Base-by-base conservation (phyloP, 306 rosid genomes). In the Glycine latifolia region DNA sequence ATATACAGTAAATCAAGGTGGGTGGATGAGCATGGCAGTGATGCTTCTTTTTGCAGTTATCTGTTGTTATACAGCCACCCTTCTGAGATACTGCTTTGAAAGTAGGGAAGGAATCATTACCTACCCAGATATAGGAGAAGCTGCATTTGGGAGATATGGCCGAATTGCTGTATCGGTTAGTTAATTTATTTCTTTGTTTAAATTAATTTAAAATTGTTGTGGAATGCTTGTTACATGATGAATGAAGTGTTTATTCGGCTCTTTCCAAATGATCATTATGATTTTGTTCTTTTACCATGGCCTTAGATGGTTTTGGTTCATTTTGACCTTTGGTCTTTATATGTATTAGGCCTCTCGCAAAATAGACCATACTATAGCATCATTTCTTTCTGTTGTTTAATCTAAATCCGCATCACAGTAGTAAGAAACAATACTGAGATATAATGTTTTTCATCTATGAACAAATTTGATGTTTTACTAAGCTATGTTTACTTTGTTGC, bases 91-190 rank as follows among this genome's bases (percentile, higher is more conserved):
- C 75, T 92, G 94, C 85, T 88, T 91, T 55, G 90, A 92, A 84
- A 89, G 83, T 84, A 88, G 73, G 80, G 86, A 87, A 67, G 92
- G 91, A 15, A 78, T 92, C 81, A 46, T 70, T 35, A 84, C 80
- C 77, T 92, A 88, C 73, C 95, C 79, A 26, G 98, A 94, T 79
- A 71, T 94, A 73, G 97, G 98, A 77, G 95, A 92, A 89, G 97
- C 97, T 78, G 97, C 98, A 41, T 94, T 88, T 48, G 98, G 97
- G 73, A 89, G 61, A 91, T 88, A 76, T 79, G 97, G 97, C 52
- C 97, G 92, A 41, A 81, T 94, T 73, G 6, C 71, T 68, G 79
- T 88, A 63, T 90, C 97, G 4, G 98, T 94, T 89, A 89, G 96
- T 88, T 82, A 49, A 59, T 49, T 62, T 67, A 16, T 67, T 66